phyloP scores from a whole-genome alignment of 148 eudicot genomes.

The Rhododendron williamsianum region DNA sequence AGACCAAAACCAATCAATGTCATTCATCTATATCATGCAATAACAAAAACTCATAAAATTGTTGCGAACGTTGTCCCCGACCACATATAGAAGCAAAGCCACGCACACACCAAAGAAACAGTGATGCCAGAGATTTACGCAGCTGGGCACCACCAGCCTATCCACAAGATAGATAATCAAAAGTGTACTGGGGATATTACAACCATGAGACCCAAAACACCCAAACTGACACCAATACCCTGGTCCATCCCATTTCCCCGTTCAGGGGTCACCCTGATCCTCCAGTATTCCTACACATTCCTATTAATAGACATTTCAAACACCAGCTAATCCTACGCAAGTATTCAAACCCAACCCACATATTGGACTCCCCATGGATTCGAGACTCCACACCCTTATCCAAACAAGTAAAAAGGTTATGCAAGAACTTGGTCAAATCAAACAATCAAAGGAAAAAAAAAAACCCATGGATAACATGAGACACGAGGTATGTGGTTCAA shows the following conservation, averaged over 20 bases:
- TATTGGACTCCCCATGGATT: background rate
- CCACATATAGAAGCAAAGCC: background rate
- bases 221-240: background rate
- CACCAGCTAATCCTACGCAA: background rate
- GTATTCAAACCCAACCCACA: background rate
- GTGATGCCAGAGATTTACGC: background rate
- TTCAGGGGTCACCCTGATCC: background rate
- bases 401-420: background rate
- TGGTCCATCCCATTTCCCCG: background rate
- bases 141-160: background rate
- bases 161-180: background rate
- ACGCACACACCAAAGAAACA: background rate
- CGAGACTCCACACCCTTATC: background rate
- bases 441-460: background rate
- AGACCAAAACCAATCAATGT: slow-evolving; percentile 6
- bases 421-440: background rate
- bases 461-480: background rate
- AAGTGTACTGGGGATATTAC: background rate
- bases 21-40: background rate
- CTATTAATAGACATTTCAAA: background rate
- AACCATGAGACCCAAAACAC: background rate
- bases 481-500: background rate
- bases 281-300: background rate
- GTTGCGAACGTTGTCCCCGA: background rate
- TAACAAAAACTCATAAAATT: background rate